These are phyloP conservation scores for Gossypium thurberi DNA, from an alignment of 345 rosid genomes.

Conservation along the genomic window DNA sequence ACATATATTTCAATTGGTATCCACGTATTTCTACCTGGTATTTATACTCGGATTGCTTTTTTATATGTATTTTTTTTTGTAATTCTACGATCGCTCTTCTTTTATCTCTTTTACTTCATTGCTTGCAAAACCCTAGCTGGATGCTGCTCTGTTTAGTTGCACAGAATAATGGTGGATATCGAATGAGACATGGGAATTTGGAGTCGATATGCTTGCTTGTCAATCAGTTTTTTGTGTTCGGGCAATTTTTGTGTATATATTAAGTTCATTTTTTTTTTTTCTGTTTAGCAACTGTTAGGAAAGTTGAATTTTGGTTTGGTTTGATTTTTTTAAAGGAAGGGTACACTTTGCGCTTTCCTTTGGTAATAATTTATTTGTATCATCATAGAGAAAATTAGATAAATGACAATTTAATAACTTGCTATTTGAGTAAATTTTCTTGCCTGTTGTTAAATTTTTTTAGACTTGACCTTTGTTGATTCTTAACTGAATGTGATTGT, in stretches of 20 bases:
- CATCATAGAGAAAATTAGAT: background rate
- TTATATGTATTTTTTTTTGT: background rate
- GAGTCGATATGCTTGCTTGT: background rate
- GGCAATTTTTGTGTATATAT: too few relatives aligned
- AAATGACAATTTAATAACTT: background rate
- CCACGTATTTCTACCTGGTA: background rate
- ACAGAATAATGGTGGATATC: background rate
- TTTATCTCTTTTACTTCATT: background rate
- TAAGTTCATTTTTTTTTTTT: background rate
- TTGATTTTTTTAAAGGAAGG: background rate
- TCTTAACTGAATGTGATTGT: background rate
- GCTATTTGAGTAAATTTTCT: background rate
- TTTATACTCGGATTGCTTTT: background rate
- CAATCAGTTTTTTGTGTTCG: background rate
- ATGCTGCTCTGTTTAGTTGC: conserved; percentile 1
- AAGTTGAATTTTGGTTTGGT: background rate
- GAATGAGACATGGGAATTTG: background rate
- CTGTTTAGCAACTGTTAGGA: background rate
- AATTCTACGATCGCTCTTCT: conserved; percentile 3
- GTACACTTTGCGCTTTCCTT: background rate
- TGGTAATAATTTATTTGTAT: background rate
- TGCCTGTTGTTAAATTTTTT: background rate
- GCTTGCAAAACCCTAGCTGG: conserved; percentile 20
- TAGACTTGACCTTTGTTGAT: background rate
- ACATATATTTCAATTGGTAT: background rate